These are phyloP conservation scores for Fonsecaea erecta DNA, from an alignment of 2,329 filamentous ascomycete genomes.

Conservation along the genomic window DNA sequence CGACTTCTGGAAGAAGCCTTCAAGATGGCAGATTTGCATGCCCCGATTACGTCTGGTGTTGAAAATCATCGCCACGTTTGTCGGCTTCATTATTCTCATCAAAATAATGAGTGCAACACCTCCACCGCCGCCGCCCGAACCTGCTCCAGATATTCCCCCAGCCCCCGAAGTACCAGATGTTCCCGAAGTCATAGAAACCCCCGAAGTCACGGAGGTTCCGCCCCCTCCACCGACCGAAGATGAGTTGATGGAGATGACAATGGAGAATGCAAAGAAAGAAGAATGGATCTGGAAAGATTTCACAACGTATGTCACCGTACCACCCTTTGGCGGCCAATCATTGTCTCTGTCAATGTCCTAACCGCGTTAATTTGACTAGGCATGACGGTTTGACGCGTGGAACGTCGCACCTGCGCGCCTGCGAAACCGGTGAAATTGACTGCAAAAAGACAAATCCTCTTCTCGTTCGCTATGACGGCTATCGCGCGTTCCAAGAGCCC, in stretches of 20 bases:
- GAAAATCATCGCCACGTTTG: slow-evolving; percentile 31
- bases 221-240: slow-evolving; percentile 29
- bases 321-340: not conserved
- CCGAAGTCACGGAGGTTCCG: slow-evolving; percentile 1
- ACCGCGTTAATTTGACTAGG: slow-evolving; percentile 23
- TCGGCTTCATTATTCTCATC: slow-evolving; percentile 31
- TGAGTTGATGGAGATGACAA: slow-evolving; percentile 34
- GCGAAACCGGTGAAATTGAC: slow-evolving; percentile 33
- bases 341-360: not conserved
- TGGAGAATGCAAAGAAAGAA: slow-evolving; percentile 33
- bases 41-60: slow-evolving; percentile 35
- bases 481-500: slow-evolving; percentile 35
- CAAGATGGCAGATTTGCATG: slow-evolving; percentile 40
- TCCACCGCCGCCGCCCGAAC: slow-evolving; percentile 13
- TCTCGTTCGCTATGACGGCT: slow-evolving; percentile 37
- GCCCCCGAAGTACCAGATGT: not conserved
- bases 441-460: slow-evolving; percentile 35
- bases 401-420: slow-evolving; percentile 32
- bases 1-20: slow-evolving; percentile 39
- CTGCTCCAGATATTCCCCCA: slow-evolving; percentile 9
- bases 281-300: slow-evolving; percentile 39
- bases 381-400: slow-evolving; percentile 38
- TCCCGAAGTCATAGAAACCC: not conserved
- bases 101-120: slow-evolving; percentile 33
- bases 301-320: slow-evolving; percentile 29